Evolutionary conservation across 2,329 filamentous ascomycete genomes (phyloP).

Genomic region (Botrytis fabae): DNA sequence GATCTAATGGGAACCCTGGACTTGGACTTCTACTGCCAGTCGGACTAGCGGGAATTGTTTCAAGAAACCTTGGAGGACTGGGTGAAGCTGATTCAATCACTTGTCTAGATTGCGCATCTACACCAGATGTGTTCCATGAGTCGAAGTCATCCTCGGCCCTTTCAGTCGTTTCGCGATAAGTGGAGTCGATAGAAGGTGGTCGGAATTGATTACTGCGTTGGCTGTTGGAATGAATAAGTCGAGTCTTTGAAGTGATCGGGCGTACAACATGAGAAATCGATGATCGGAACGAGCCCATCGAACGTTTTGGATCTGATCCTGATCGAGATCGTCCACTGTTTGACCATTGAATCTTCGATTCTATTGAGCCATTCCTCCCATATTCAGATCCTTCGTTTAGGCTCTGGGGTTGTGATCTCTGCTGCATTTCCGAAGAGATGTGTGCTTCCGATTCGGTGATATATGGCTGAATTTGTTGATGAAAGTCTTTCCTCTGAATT

Average conservation of each 20-base stretch:
- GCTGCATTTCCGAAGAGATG: constrained; percentile 32
- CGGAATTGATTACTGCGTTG: constrained; percentile 40
- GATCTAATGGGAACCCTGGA: constrained; percentile 59
- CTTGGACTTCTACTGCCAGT: constrained; percentile 65
- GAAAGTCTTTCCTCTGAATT: constrained; percentile 36
- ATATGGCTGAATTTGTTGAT: constrained; percentile 36
- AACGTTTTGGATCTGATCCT: constrained; percentile 42
- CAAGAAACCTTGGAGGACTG: constrained; percentile 52
- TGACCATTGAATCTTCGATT: constrained; percentile 39
- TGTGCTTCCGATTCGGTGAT: constrained; percentile 28
- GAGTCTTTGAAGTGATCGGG: constrained; percentile 58
- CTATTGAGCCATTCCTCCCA: constrained; percentile 29
- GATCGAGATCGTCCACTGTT: constrained; percentile 50
- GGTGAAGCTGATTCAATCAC: constrained; percentile 49
- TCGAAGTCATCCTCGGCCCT: constrained; percentile 64
- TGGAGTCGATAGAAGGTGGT: constrained; percentile 51
- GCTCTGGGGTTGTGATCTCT: constrained; percentile 28
- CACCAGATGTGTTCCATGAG: constrained; percentile 71
- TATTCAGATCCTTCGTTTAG: constrained; percentile 25
- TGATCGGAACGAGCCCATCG: constrained; percentile 50
- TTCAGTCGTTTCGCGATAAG: constrained; percentile 30
- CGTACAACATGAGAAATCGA: constrained; percentile 52
- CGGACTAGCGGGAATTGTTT: constrained; percentile 70
- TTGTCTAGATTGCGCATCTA: constrained; percentile 62
- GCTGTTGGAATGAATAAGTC: constrained; percentile 49